Conservation (phyloP, 2,329 filamentous ascomycete species). For the Penicillium nordicum region DNA sequence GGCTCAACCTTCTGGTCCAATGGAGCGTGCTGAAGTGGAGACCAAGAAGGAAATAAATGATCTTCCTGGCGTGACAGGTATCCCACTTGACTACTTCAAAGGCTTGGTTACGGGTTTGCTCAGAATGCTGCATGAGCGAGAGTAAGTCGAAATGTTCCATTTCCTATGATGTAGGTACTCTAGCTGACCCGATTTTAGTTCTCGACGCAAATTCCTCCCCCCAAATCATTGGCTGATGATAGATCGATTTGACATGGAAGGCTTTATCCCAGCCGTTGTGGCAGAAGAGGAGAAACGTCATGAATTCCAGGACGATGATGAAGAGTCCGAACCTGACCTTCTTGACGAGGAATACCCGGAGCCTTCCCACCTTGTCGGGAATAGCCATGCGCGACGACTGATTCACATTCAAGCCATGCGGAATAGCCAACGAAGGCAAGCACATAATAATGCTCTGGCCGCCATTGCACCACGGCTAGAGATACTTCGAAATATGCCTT, state of each 20-base stretch:
- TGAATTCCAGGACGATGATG: slow-evolving; percentile 62
- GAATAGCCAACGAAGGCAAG: slow-evolving; percentile 62
- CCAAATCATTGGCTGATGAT: slow-evolving; percentile 94
- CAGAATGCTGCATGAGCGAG: slow-evolving; percentile 86
- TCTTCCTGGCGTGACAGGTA: slow-evolving; percentile 63
- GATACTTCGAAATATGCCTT: slow-evolving; percentile 92
- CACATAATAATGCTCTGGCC: slow-evolving; percentile 69
- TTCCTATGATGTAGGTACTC: neutral
- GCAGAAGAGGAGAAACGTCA: slow-evolving; percentile 77
- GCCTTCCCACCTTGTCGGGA: slow-evolving; percentile 50
- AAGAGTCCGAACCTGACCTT: slow-evolving; percentile 52
- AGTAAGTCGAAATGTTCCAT: slow-evolving; percentile 44
- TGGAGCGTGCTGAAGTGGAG: slow-evolving; percentile 30
- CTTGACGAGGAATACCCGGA: slow-evolving; percentile 37
- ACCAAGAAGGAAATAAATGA: slow-evolving; percentile 44
- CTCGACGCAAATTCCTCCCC: slow-evolving; percentile 77
- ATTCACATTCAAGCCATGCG: slow-evolving; percentile 61
- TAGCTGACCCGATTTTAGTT: slow-evolving; percentile 43
- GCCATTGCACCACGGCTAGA: slow-evolving; percentile 82
- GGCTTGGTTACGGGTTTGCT: slow-evolving; percentile 75
- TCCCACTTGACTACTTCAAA: slow-evolving; percentile 75
- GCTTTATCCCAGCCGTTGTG: slow-evolving; percentile 82
- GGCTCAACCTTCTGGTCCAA: slow-evolving; percentile 22
- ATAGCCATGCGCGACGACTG: slow-evolving; percentile 60
- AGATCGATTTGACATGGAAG: slow-evolving; percentile 77